Evolutionary conservation across 2,329 filamentous ascomycete genomes (phyloP).

Genomic region (Aspergillus sp.): DNA sequence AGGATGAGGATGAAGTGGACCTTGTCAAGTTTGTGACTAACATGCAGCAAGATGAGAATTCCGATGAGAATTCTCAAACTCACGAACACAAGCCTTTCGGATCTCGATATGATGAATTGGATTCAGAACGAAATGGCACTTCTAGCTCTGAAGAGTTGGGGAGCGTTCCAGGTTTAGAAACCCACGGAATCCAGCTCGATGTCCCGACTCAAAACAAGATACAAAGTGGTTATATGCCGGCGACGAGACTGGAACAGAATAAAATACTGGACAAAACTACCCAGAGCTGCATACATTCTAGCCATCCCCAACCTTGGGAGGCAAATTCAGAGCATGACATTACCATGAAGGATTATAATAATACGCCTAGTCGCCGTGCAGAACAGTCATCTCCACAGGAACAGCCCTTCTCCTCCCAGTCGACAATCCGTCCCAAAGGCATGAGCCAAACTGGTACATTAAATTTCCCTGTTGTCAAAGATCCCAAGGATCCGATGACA

Average conservation of each 20-base stretch:
- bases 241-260: conserved; percentile 12
- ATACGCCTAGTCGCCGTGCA: conserved; percentile 9
- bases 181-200: background rate
- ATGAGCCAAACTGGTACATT: conserved; percentile 48
- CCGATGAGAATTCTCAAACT: conserved; percentile 22
- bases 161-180: background rate
- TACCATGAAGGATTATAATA: background rate
- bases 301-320: background rate
- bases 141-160: background rate
- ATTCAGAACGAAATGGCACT: background rate
- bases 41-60: conserved; percentile 24
- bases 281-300: background rate
- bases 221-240: background rate
- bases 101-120: background rate
- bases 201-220: background rate
- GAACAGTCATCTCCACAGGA: conserved; percentile 18
- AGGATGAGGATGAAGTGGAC: conserved; percentile 18
- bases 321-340: conserved; percentile 1
- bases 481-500: conserved; percentile 66
- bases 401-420: conserved; percentile 23
- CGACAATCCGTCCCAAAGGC: conserved; percentile 27
- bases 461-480: conserved; percentile 74
- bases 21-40: conserved; percentile 9
- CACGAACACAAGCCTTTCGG: background rate
- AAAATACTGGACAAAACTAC: background rate